Conservation (phyloP, 1,284 basidiomycete species). For the Ceratobasidium sp. region DNA sequence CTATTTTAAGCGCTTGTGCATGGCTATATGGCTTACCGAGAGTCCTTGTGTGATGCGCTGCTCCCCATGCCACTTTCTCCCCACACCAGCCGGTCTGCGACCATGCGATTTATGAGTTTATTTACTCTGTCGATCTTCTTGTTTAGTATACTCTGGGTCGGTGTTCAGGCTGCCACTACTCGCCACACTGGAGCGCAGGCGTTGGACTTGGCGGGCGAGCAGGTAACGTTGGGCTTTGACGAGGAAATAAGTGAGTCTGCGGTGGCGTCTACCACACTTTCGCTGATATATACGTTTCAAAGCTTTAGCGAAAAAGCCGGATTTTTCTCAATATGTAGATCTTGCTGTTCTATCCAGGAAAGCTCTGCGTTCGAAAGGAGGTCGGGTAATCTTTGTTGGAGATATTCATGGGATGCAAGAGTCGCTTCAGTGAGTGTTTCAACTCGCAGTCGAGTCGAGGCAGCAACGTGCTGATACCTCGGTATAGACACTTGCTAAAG, state of each 20-base stretch:
- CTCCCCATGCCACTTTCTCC: conserved; percentile 25
- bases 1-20: not conserved
- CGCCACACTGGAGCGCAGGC: not conserved
- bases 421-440: conserved; percentile 67
- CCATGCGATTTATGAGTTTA: conserved; percentile 12
- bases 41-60: conserved; percentile 34
- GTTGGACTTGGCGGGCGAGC: conserved; percentile 14
- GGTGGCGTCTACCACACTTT: too few species aligned
- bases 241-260: not conserved
- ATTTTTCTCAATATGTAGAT: conserved; percentile 53
- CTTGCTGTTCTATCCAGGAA: conserved; percentile 49
- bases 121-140: conserved; percentile 20
- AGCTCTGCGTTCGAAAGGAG: conserved; percentile 47
- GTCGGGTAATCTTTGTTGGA: conserved; percentile 76
- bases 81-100: conserved; percentile 14
- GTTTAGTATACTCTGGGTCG: conserved; percentile 26
- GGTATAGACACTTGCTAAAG: conserved; percentile 66
- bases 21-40: conserved; percentile 1
- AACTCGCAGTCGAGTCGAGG: not conserved
- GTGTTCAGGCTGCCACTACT: conserved; percentile 9
- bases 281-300: not conserved
- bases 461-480: conserved; percentile 12
- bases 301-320: conserved; percentile 45
- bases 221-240: not conserved
- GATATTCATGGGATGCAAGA: conserved; percentile 85